Percentiles rank a stretch among this genome's conserved stretches.
Evolutionary conservation across 805 yeast species (phyloP).

Genomic region (Starmerella lactis-condensi): DNA sequence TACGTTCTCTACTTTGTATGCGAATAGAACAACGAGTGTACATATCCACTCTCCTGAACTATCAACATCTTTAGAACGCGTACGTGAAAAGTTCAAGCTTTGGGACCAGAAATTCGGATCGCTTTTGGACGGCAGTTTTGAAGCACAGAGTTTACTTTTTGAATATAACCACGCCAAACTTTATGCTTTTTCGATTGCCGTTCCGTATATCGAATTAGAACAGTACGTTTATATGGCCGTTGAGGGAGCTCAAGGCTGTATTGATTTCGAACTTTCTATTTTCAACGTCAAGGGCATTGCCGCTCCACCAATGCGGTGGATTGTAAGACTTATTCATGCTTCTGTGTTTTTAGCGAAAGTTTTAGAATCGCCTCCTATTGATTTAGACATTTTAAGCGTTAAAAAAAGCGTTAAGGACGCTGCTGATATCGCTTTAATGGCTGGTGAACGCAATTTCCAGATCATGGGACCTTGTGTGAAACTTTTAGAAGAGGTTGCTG

Average conservation of each 20-base stretch:
- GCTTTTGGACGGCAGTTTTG: too few relatives aligned
- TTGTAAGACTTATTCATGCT: constrained; percentile 65
- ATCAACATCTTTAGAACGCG: too few relatives aligned
- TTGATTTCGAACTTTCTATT: constrained; percentile 39
- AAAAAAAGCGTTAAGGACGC: constrained; percentile 2
- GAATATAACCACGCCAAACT: constrained; percentile 73
- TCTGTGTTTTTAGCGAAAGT: constrained; percentile 83
- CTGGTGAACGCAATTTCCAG: constrained; percentile 5
- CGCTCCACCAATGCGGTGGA: constrained; percentile 81
- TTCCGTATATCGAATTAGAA: constrained; percentile 19
- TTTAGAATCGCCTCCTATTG: constrained; percentile 23
- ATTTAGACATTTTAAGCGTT: background rate
- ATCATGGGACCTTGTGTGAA: constrained; percentile 7
- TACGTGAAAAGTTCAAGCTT: too few relatives aligned
- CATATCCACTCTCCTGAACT: too few relatives aligned
- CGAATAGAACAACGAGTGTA: too few relatives aligned
- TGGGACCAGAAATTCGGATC: too few relatives aligned
- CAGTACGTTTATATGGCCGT: constrained; percentile 67
- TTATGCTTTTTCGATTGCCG: constrained; percentile 68
- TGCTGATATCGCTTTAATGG: constrained; percentile 4
- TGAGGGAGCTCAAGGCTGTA: constrained; percentile 62
- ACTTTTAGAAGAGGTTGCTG: too few relatives aligned
- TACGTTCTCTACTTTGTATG: too few relatives aligned
- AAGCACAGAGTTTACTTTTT: constrained; percentile 52
- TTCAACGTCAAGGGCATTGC: constrained; percentile 43